phyloP scores from a whole-genome alignment of 23 red algal species.

The Porphyridium purpureum region DNA sequence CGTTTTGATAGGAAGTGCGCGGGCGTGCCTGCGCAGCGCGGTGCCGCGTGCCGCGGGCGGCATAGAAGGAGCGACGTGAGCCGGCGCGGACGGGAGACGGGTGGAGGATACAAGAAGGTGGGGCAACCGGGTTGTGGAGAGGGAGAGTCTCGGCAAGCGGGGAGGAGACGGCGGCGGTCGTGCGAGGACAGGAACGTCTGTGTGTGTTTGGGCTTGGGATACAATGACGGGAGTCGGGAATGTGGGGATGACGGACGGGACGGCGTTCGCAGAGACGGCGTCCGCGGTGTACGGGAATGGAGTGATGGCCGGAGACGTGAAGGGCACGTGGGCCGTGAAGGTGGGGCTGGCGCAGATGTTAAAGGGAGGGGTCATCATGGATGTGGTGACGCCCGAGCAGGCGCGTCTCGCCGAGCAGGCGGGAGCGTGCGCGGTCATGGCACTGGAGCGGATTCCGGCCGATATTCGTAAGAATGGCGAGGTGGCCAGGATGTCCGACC shows the following conservation, averaged over 20 bases:
- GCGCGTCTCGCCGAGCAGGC: constrained; percentile 78
- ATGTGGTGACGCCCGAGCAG: constrained; percentile 98
- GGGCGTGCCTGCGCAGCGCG: too few species aligned
- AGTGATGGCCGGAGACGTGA: not conserved
- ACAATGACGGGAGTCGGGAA: too few species aligned
- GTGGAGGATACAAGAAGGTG: too few species aligned
- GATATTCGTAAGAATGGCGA: constrained; percentile 80
- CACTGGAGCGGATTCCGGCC: constrained; percentile 94
- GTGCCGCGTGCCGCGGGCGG: too few species aligned
- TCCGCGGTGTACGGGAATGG: constrained; percentile 20
- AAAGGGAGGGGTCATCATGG: constrained; percentile 99
- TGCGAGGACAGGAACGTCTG: too few species aligned
- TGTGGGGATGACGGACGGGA: constrained; percentile 1
- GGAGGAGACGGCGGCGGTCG: too few species aligned
- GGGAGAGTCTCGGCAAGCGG: too few species aligned
- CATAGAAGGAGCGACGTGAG: too few species aligned
- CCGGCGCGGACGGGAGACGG: too few species aligned
- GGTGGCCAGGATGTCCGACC: constrained; percentile 94
- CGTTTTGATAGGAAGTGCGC: too few species aligned
- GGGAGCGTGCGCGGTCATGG: constrained; percentile 99
- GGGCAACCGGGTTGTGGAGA: too few species aligned
- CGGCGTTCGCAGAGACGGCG: constrained; percentile 11
- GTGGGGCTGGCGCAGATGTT: constrained; percentile 98
- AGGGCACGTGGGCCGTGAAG: constrained; percentile 77
- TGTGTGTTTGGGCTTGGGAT: too few species aligned